phyloP scores from a whole-genome alignment of 257 asterid genomes.

The Fraxinus cuspidata region DNA sequence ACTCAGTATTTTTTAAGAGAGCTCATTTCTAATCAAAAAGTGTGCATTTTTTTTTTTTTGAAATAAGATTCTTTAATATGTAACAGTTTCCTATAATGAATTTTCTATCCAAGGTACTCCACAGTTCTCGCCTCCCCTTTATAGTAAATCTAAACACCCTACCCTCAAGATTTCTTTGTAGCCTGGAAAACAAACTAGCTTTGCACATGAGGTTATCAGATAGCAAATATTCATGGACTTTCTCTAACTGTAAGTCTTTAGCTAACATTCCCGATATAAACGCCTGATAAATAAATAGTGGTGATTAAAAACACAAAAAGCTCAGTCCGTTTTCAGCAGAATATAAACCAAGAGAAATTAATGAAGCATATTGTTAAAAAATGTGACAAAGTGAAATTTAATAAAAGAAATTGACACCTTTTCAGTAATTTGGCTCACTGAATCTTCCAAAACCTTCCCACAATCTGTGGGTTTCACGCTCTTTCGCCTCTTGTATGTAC shows the following conservation, averaged over 20 bases:
- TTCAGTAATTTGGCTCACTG: slow-evolving; percentile 37
- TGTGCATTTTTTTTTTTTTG: neutral
- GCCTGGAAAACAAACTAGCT: neutral
- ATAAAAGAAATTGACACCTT: slow-evolving; percentile 41
- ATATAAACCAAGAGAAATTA: neutral
- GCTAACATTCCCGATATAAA: neutral
- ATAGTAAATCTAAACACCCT: neutral
- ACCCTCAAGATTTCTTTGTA: neutral
- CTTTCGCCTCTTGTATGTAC: slow-evolving; percentile 79
- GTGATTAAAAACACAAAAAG: neutral
- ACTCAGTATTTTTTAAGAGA: neutral
- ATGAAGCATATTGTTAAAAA: neutral
- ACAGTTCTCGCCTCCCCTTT: neutral
- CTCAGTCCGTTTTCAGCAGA: neutral
- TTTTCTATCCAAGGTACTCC: neutral
- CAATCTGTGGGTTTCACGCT: slow-evolving; percentile 27
- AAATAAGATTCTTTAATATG: neutral
- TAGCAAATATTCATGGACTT: slow-evolving; percentile 3
- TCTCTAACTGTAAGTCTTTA: neutral
- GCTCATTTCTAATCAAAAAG: neutral
- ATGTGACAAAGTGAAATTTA: slow-evolving; percentile 13
- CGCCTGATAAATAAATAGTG: neutral
- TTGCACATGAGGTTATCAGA: neutral
- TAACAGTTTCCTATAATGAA: neutral
- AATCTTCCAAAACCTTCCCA: slow-evolving; percentile 33